Conservation (phyloP, 257 asterid species). For the Eucommia ulmoides region DNA sequence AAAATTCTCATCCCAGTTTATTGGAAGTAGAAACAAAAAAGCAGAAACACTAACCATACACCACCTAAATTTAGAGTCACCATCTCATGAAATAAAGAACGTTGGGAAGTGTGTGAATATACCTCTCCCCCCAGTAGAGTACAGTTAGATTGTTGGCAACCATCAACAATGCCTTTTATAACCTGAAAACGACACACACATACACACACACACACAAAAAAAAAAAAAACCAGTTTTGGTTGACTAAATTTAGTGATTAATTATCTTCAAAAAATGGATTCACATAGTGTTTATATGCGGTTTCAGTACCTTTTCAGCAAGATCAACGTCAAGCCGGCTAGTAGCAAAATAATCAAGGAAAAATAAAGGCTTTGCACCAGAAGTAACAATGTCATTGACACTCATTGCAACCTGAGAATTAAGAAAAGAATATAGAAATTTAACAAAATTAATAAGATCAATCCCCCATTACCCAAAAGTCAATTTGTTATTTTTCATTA, state of each 20-base stretch:
- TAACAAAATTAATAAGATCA: too few species aligned
- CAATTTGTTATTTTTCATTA: too few species aligned
- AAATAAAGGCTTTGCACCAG: conserved; percentile 95
- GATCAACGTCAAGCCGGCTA: conserved; percentile 80
- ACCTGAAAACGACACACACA: conserved; percentile 32
- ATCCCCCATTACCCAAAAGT: too few species aligned
- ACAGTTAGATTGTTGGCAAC: conserved; percentile 83
- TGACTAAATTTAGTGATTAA: not conserved
- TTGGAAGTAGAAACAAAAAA: too few species aligned
- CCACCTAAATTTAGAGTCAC: not conserved
- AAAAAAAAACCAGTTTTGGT: not conserved
- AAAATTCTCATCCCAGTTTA: too few species aligned
- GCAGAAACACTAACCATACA: not conserved
- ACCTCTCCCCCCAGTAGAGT: conserved; percentile 98
- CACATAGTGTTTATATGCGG: not conserved
- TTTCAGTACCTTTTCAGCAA: conserved; percentile 77
- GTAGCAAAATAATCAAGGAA: conserved; percentile 97
- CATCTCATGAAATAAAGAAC: not conserved
- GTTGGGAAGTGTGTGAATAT: not conserved
- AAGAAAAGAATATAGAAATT: too few species aligned
- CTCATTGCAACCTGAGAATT: conserved; percentile 92
- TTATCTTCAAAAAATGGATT: too few species aligned
- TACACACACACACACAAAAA: too few species aligned
- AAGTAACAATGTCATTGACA: conserved; percentile 89
- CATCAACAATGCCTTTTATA: conserved; percentile 85